Base-by-base conservation (phyloP, 129 eudicot species). In the Arctium lappa region DNA sequence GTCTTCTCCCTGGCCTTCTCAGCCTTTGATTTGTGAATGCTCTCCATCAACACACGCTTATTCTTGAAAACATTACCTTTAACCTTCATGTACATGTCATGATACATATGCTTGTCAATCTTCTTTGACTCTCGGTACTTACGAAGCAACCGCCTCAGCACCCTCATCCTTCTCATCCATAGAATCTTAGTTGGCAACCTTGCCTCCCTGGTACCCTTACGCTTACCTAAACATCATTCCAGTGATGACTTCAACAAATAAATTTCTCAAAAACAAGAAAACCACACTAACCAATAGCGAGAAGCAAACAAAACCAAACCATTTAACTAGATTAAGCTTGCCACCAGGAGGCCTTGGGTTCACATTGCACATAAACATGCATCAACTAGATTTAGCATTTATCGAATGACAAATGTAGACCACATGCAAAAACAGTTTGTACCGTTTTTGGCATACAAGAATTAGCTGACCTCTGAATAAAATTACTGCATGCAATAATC, bases 1-100 rank as follows among this genome's bases (percentile, higher is more conserved):
- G 88, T 85, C 88, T 85, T 85, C 85, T 85, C 88, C 29, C 88
- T 69, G 27, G 84, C 88, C 85, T 85, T 85, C n/a, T 85, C 88
- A 34, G 84, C 88, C 88, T 85, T 85, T 66, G 81, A 74, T 30
- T 85, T 85, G 81, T 85, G 88, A 7, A 85, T 85, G 85, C 85
- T 85, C 76, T 85, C 88, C 88, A 85, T 85, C 50, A 85, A 65
- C 73, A 85, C 88, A 75, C 88, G 88, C 36, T 85, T 85, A 78
- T 85, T 85, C 78, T 85, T 85, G 11, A 80, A 85, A 30, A 89
- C 92, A 34, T 89, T 89, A 87, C 92, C 92, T 78, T 89, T 87
- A 37, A 89, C 92, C 68, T 84, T 84, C 87, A 84, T 84, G 80
- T 84, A 84, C 87, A 84, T 84, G 36, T 84, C 87, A 62, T 85